These are phyloP conservation scores for Zymoseptoria pseudotritici DNA, from an alignment of 2,329 filamentous ascomycete genomes.

Conservation along the genomic window DNA sequence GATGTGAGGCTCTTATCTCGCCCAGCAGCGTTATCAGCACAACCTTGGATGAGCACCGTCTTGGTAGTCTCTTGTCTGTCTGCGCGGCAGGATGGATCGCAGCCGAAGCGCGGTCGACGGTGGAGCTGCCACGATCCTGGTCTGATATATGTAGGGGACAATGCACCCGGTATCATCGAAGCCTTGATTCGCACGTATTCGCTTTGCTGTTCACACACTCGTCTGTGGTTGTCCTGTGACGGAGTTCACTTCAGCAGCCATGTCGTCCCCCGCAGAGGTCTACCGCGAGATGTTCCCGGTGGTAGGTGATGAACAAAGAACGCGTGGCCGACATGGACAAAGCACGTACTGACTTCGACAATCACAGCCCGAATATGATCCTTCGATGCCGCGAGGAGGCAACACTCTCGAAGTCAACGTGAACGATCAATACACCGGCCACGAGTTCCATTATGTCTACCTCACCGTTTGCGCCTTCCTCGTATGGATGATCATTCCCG, in stretches of 20 bases:
- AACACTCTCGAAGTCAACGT: slow-evolving; percentile 47
- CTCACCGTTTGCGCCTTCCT: slow-evolving; percentile 52
- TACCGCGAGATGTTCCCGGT: neutral
- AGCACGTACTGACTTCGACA: neutral
- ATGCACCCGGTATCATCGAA: neutral
- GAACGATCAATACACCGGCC: slow-evolving; percentile 51
- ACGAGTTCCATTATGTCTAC: slow-evolving; percentile 56
- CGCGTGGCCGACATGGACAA: neutral
- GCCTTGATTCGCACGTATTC: neutral
- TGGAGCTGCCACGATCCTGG: neutral
- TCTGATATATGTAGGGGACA: neutral
- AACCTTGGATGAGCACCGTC: neutral
- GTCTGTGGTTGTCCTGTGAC: neutral
- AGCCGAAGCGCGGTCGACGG: neutral
- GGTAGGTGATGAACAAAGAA: neutral
- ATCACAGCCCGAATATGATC: slow-evolving; percentile 32
- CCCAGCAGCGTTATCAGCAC: neutral
- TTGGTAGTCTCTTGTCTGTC: neutral
- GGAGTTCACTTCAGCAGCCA: neutral
- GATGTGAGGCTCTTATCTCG: neutral
- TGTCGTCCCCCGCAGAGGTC: neutral
- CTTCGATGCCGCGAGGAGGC: slow-evolving; percentile 45
- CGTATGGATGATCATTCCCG: slow-evolving; percentile 61
- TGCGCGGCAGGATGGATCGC: neutral
- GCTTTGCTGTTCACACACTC: neutral